Evolutionary conservation across 1,284 basidiomycete species (phyloP), one percentile per base, ranked within the genome.

Genomic region (Leucoagaricus sp.): DNA sequence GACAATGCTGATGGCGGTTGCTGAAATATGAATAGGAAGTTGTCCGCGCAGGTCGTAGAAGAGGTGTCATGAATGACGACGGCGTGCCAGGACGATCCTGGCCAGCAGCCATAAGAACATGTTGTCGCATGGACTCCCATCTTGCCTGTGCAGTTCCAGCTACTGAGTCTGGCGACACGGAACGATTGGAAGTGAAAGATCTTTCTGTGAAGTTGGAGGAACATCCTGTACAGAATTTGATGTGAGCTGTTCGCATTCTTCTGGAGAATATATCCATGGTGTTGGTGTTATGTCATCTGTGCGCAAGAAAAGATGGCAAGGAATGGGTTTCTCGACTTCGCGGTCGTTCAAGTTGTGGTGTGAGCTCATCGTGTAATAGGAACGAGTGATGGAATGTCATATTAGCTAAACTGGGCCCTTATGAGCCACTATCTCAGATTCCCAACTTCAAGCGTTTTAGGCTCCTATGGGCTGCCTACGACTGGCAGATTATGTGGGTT

Each of bases 81-180:
- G n/a, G 63, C 51, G 62, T 49, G 56, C 63, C 50, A 41, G 69
- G 60, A 50, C 61, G 41, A 48, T 70, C 46, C 19, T 55, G 63
- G 21, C 48, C 53, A 28, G 69, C 49, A 13, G 68, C 59, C 3
- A 75, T 75, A 34, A 86, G 57, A 33, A 85, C 80, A 64, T 82
- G 79, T 29, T 78, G 74, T 13, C 83, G 75, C 15, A 85, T 17
- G 72, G n/a, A 73, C 19, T 82, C 75, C 83, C 82, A 85, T 26
- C 80, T 28, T 1, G 49, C 54, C n/a, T 42, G 47, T 4, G 52
- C 40, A 38, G 15, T n/a, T 15, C 4, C 8, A 9, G 36, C 12
- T 4, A 8, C 4, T 15, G 36, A 38, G 4, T n/a, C 15, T 15
- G 36, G 15, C 36, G 8, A 8, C 36, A 13, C 36, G 4, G 36